Conservation (phyloP, 2,329 filamentous ascomycete genomes). For the Cladosporium sp. region DNA sequence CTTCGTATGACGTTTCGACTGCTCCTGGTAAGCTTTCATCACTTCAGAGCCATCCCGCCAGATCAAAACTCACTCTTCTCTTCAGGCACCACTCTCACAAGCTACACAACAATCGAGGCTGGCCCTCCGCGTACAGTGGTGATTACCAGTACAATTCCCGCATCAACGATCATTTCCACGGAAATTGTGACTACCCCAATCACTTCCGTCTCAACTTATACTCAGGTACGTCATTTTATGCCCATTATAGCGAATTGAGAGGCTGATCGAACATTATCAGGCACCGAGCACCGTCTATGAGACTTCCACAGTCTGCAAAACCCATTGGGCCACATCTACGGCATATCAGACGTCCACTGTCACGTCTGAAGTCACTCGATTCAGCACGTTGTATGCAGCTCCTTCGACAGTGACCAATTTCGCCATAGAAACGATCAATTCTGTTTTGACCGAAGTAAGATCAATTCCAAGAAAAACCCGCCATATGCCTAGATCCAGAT, state of each 20-base stretch:
- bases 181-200: neutral
- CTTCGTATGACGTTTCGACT: neutral
- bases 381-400: neutral
- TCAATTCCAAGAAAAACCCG: too few relatives aligned
- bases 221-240: neutral
- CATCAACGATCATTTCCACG: neutral
- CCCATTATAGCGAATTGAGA: neutral
- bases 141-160: neutral
- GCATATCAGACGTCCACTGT: neutral
- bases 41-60: neutral
- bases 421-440: neutral
- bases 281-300: slow-evolving; percentile 3
- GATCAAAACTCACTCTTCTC: too few relatives aligned
- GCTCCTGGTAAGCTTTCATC: slow-evolving; percentile 2
- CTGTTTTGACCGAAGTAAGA: slow-evolving; percentile 1
- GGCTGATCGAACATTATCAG: neutral
- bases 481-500: too few relatives aligned
- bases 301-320: neutral
- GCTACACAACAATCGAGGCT: neutral
- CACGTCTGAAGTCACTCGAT: neutral
- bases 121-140: neutral
- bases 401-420: neutral
- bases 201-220: slow-evolving; percentile 6
- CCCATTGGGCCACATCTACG: slow-evolving; percentile 1
- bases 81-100: neutral